These are phyloP conservation scores for Lactuca saligna DNA, from an alignment of 129 eudicot genomes.

Conservation along the genomic window DNA sequence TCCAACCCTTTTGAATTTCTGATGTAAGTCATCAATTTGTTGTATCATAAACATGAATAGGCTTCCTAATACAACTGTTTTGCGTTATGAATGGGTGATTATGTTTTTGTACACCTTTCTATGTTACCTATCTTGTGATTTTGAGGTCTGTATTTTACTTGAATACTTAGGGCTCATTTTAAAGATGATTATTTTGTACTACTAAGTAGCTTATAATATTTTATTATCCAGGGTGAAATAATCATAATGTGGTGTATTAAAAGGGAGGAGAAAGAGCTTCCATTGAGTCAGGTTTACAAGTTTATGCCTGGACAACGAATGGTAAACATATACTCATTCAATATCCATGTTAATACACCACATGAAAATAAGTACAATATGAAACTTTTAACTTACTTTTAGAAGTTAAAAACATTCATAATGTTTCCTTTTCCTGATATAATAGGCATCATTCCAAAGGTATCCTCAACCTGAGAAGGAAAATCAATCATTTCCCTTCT, in stretches of 20 bases:
- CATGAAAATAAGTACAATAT: too few relatives aligned
- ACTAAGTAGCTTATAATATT: background rate
- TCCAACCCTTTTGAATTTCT: background rate
- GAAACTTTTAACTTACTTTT: background rate
- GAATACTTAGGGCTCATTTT: too few relatives aligned
- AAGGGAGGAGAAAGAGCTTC: slow-evolving; percentile 57
- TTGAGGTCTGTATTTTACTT: background rate
- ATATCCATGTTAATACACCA: too few relatives aligned
- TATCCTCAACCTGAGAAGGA: slow-evolving; percentile 77
- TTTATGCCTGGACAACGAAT: slow-evolving; percentile 72
- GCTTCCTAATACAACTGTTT: too few relatives aligned
- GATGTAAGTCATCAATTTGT: background rate
- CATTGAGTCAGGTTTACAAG: slow-evolving; percentile 49
- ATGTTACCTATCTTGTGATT: too few relatives aligned
- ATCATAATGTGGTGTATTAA: slow-evolving; percentile 51
- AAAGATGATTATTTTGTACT: background rate
- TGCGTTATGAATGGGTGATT: too few relatives aligned
- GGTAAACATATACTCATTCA: slow-evolving; percentile 49
- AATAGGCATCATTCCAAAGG: slow-evolving; percentile 61
- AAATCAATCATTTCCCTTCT: slow-evolving; percentile 68
- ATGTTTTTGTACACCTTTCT: too few relatives aligned
- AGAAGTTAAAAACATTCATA: background rate
- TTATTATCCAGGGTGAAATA: slow-evolving; percentile 58
- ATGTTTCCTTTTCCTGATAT: slow-evolving; percentile 2
- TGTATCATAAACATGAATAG: background rate